phyloP scores from a whole-genome alignment of 2,329 filamentous ascomycete genomes.

The Thielaviopsis punctulata region DNA sequence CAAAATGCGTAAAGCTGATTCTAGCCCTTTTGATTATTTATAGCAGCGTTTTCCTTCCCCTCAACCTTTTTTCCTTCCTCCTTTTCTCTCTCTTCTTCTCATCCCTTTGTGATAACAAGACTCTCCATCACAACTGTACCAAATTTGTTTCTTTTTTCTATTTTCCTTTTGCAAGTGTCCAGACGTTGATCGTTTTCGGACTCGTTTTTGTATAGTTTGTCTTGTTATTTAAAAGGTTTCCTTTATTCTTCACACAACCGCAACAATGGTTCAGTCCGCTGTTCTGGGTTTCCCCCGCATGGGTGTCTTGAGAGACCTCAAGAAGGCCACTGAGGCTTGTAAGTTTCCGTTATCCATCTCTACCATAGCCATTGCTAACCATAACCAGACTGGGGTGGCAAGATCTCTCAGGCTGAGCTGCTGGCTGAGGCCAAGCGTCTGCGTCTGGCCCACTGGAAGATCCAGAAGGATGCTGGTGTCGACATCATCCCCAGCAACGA shows the following conservation, averaged over 20 bases:
- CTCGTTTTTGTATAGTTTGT: constrained; percentile 1
- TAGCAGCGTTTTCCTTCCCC: constrained; percentile 2
- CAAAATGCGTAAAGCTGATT: not conserved
- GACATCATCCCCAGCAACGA: constrained; percentile 98
- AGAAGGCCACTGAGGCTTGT: constrained; percentile 98
- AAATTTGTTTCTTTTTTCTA: not conserved
- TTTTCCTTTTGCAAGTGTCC: constrained; percentile 2
- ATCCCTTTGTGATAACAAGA: constrained; percentile 4
- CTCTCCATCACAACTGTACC: constrained; percentile 2
- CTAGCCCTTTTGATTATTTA: constrained; percentile 4
- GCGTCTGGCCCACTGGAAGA: constrained; percentile 94
- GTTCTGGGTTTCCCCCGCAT: constrained; percentile 98
- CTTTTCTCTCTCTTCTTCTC: constrained; percentile 4
- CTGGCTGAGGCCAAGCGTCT: constrained; percentile 92
- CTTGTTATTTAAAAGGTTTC: constrained; percentile 2
- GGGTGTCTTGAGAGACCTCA: constrained; percentile 95
- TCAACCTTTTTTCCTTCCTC: constrained; percentile 1
- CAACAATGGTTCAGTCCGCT: constrained; percentile 48
- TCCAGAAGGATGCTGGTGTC: constrained; percentile 96
- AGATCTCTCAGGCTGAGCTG: constrained; percentile 81
- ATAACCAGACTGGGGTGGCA: constrained; percentile 60
- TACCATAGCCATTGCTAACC: constrained; percentile 13
- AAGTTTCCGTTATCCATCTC: constrained; percentile 18
- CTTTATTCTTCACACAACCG: constrained; percentile 16
- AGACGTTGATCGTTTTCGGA: constrained; percentile 7